These are phyloP conservation scores for Phallus indusiatus DNA, from an alignment of 768 basidiomycete genomes.

Conservation along the genomic window DNA sequence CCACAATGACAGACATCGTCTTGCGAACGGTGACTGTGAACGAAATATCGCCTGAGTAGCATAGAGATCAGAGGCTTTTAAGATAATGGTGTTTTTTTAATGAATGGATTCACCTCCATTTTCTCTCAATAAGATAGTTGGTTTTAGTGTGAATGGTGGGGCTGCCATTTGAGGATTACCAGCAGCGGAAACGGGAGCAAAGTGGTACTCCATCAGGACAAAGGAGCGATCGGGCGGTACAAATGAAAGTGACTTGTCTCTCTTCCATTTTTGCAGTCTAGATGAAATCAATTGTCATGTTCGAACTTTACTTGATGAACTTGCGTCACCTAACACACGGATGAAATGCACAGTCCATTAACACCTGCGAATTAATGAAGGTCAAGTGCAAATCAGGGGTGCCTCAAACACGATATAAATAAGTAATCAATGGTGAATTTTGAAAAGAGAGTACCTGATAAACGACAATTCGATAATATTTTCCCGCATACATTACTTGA, in stretches of 20 bases:
- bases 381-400: constrained; percentile 81
- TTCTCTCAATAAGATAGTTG: constrained; percentile 26
- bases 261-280: constrained; percentile 73
- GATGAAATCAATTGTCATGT: constrained; percentile 1
- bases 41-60: constrained; percentile 43
- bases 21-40: constrained; percentile 57
- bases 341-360: constrained; percentile 82
- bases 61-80: not conserved
- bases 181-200: constrained; percentile 33
- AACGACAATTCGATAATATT: constrained; percentile 14
- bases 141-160: constrained; percentile 26
- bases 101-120: constrained; percentile 28
- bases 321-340: constrained; percentile 74
- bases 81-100: not conserved
- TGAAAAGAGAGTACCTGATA: constrained; percentile 17
- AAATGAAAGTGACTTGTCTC: constrained; percentile 74
- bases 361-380: constrained; percentile 63
- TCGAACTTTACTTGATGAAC: constrained; percentile 1
- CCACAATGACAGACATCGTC: constrained; percentile 63
- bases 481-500: constrained; percentile 15
- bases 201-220: constrained; percentile 75
- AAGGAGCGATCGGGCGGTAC: constrained; percentile 91
- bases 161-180: constrained; percentile 23
- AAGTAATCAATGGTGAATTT: not conserved
- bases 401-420: constrained; percentile 35